phyloP scores from a whole-genome alignment of 805 yeast genomes.

The Jamesozyma jinghongensis region DNA sequence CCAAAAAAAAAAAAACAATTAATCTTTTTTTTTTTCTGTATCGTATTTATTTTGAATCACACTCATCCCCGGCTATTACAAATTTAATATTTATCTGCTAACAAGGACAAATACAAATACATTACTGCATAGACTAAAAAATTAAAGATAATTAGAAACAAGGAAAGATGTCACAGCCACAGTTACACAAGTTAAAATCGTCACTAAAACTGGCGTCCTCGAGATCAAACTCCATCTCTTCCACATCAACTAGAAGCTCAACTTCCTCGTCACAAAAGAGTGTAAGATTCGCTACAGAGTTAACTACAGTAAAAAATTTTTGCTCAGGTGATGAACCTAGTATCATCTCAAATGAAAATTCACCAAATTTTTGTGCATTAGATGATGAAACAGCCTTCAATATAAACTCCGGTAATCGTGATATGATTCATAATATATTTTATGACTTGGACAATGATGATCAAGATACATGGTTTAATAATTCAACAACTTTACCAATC shows the following conservation, averaged over 20 bases:
- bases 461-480: not conserved
- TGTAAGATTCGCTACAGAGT: conserved; percentile 54
- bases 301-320: conserved; percentile 57
- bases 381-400: conserved; percentile 3
- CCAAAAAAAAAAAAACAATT: too few species aligned
- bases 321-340: conserved; percentile 51
- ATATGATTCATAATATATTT: too few species aligned
- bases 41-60: too few species aligned
- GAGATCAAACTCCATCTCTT: conserved; percentile 3
- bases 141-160: too few species aligned
- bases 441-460: not conserved
- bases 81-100: too few species aligned
- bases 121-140: too few species aligned
- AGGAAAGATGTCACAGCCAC: not conserved
- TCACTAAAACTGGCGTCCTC: conserved; percentile 21
- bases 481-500: not conserved
- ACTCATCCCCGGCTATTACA: too few species aligned
- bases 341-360: conserved; percentile 48
- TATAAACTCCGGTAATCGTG: not conserved
- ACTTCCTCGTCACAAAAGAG: conserved; percentile 35
- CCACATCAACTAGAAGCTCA: conserved; percentile 8
- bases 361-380: conserved; percentile 24
- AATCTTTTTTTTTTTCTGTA: too few species aligned
- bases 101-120: too few species aligned
- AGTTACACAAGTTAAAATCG: conserved; percentile 15